Percentiles rank a stretch among this genome's conserved stretches.
phyloP scores from a whole-genome alignment of 192 early-diverging fungal species.

The Allomyces javanicus region DNA sequence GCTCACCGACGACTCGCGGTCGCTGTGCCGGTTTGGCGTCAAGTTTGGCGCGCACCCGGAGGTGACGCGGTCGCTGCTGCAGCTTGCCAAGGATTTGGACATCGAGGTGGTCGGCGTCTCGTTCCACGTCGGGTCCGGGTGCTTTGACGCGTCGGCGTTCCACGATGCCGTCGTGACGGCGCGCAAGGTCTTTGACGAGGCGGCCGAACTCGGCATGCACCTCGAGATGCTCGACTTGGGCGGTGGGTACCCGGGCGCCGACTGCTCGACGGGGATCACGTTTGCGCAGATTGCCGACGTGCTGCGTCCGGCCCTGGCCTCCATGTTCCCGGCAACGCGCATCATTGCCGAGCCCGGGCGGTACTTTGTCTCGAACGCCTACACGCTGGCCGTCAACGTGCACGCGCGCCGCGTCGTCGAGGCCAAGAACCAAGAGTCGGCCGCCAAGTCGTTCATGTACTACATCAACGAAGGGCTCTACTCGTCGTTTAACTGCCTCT shows the following conservation, averaged over 20 bases:
- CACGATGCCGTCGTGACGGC: slow-evolving; percentile 72
- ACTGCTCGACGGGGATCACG: slow-evolving; percentile 48
- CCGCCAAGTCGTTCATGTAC: slow-evolving; percentile 35
- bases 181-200: slow-evolving; percentile 74
- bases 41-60: slow-evolving; percentile 88
- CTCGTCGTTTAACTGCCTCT: slow-evolving; percentile 93
- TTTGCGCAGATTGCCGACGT: slow-evolving; percentile 67
- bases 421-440: slow-evolving; percentile 12
- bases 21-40: slow-evolving; percentile 74
- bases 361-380: slow-evolving; percentile 86
- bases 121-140: slow-evolving; percentile 96
- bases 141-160: slow-evolving; percentile 73
- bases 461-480: slow-evolving; percentile 99
- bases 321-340: slow-evolving; percentile 51
- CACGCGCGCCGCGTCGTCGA: slow-evolving; percentile 66
- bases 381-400: slow-evolving; percentile 81
- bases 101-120: slow-evolving; percentile 77
- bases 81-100: slow-evolving; percentile 52
- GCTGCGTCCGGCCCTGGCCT: slow-evolving; percentile 57
- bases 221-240: slow-evolving; percentile 66
- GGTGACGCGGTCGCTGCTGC: slow-evolving; percentile 42
- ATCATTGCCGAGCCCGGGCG: slow-evolving; percentile 97
- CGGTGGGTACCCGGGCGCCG: slow-evolving; percentile 83
- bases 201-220: slow-evolving; percentile 48
- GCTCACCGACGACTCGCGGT: slow-evolving; percentile 81